These are phyloP conservation scores for Epicoccum sorghinum DNA, from an alignment of 2,329 filamentous ascomycete species.

Conservation along the genomic window DNA sequence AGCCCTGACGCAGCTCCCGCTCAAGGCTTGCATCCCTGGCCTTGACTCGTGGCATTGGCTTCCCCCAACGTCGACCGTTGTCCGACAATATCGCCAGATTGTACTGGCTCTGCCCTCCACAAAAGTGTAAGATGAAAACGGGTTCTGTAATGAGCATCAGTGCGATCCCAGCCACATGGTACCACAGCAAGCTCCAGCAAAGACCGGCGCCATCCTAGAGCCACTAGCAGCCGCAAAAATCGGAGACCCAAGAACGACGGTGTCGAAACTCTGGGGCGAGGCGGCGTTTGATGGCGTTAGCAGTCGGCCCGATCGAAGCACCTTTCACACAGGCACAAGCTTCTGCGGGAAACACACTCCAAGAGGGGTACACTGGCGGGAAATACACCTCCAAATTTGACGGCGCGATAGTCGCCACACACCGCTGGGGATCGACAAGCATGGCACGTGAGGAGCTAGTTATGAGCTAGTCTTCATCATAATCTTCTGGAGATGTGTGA, in stretches of 20 bases:
- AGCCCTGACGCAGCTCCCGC: slow-evolving; percentile 13
- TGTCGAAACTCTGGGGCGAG: slow-evolving; percentile 6
- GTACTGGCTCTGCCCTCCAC: neutral
- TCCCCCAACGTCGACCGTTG: neutral
- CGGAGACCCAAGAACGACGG: slow-evolving; percentile 2
- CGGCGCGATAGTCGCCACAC: slow-evolving; percentile 20
- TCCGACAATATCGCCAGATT: neutral
- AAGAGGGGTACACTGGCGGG: slow-evolving; percentile 11
- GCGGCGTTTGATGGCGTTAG: slow-evolving; percentile 6
- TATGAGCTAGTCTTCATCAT: neutral
- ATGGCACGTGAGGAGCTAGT: slow-evolving; percentile 7
- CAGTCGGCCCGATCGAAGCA: slow-evolving; percentile 2
- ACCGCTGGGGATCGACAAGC: slow-evolving; percentile 15
- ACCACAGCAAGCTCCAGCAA: neutral
- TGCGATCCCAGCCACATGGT: slow-evolving; percentile 6
- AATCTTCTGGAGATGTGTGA: slow-evolving; percentile 3
- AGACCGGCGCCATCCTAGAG: neutral
- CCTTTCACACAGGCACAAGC: slow-evolving; percentile 3
- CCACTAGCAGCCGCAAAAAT: slow-evolving; percentile 5
- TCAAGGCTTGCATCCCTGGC: neutral
- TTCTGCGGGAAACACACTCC: slow-evolving; percentile 5
- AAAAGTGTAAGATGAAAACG: neutral
- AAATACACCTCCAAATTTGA: slow-evolving; percentile 3
- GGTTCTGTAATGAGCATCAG: neutral
- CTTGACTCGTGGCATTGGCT: neutral